Base-by-base conservation (phyloP, 495 filamentous ascomycete species). In the Daldinia childiae region DNA sequence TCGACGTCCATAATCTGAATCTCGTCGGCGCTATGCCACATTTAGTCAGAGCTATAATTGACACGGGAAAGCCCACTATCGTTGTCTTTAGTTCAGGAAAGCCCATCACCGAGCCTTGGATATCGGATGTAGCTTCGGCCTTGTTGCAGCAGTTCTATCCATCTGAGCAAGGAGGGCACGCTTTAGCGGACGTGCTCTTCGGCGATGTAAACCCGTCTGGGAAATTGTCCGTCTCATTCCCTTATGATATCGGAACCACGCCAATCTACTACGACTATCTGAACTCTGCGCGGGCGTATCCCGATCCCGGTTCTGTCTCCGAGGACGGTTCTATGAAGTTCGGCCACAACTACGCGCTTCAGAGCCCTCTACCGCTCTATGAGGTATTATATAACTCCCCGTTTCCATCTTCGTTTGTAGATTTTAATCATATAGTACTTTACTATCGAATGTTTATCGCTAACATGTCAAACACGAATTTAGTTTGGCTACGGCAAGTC, bases 141-240 rank as follows among this genome's bases (percentile, higher is more conserved):
- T 81, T 92, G 0, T 72, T 92, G 0, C 89, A 92, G 66, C 90
- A 92, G 73, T 91, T 92, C 79, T 93, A 92, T 71, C 88, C 87
- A 0, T 89, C 88, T 0, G 88, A 92, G 64, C 80, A 97, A 76
- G 92, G 90, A 63, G 94, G 94, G 5, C 88, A 92, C 57, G 90
- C 93, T 3, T 78, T 97, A 21, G 86, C 87, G 0, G 91, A 94
- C 70, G 86, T 97, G 21, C 83, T 97, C 0, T 93, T 95, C 56
- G 94, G 93, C n/a, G 87, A 89, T 12, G 84, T 90, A 19, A 94
- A 95, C 76, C 93, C 92, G 7, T 93, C 89, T 38, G 94, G 94
- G 17, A 86, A 82, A 74, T 82, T 90, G 24, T 81, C 82, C 6
- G 84, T 89, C 39, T 85, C 83, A 9, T 84, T 89, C 55, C 90